Base-by-base conservation (phyloP, 495 filamentous ascomycete species). In the Aspergillus taichungensis region DNA sequence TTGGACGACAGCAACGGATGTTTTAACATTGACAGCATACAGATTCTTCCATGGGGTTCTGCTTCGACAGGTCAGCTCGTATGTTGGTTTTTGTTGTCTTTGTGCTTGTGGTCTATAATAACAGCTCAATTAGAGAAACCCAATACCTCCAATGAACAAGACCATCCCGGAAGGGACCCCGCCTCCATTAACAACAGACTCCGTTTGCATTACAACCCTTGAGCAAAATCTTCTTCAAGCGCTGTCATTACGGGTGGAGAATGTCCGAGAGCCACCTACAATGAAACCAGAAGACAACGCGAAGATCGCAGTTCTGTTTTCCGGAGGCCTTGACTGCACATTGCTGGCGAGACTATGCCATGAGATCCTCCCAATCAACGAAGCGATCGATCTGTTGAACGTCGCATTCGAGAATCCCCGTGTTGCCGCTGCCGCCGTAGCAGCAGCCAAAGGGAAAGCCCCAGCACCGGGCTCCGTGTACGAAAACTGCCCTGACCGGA, bases 331-430 rank as follows among this genome's bases (percentile, higher is more conserved):
- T 7, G 92, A 99, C 60, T 96, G 92, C 60, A 90, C 89, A 3
- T 64, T 95, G 0, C 71, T 99, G 24, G 91, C 94, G 9, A 75
- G 89, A 40, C 61, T 97, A 18, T 68, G 75, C n/a, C 89, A 96
- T 52, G 85, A 94, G 27, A 63, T 88, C 14, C 61, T 95, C 7
- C 85, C 87, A 0, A 14, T 56, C 2, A 58, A 72, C 5, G 79
- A 92, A 48, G 66, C 69, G 6, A 84, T 99, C 47, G 89, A 96
- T 56, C 74, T 99, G 0, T 74, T 97, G 13, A 99, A 99, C 52
- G 90, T 99, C 35, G 92, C 89, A 0, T 99, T 99, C 53, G 86
- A 98, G 59, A 98, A 98, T 54, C 88, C 87, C 0, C 77, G 91
- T 13, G 79, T 85, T 5, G 72, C 65, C 2, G 74, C 76, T 14